Evolutionary conservation across 495 filamentous ascomycete species (phyloP), one percentile per base, ranked within the genome.

Genomic region (Podospora pseudocomata): DNA sequence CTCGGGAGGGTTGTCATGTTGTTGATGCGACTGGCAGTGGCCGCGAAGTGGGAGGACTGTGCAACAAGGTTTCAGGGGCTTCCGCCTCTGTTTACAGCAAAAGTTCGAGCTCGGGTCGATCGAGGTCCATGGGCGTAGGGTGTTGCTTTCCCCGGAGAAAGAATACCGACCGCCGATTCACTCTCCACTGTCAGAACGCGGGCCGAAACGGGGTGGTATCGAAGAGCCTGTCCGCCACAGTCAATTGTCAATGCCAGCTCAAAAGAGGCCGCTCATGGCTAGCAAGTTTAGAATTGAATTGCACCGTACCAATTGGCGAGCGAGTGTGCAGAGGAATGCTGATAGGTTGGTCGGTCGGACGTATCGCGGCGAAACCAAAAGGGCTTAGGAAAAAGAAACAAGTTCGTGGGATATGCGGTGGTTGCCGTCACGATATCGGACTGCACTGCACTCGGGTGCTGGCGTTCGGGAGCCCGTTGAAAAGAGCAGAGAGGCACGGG

Each of bases 1-100:
- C 85, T 84, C n/a, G 90, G 90, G 63, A 92, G 78, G 18, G 86
- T 86, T 58, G 87, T 83, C 87, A 89, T 90, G 60, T 23, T 76
- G 67, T 54, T 55, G 67, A 16, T 57, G 28, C 57, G 68, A 59
- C 39, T 58, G 16, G 20, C n/a, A 39, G 7, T 18, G 27, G 1
- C 30, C 26, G 4, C 30, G 53, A 55, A 11, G 23, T 20, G 27
- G 5, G 2, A 53, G 3, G 39, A 20, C n/a, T 18, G 26, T 23
- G 53, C 20, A 19, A 1, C 28, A 49, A 49, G 30, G 23, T 53
- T 53, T 32, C 39, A 32, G 39, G 23, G 30, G 44, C 18, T 15
- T 53, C 44, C 16, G 67, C 34, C 27, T 32, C 16, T 53, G 55
- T n/a, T 16, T 60, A 64, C 65, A n/a, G 30, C 55, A 64, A 56